Conservation (phyloP, 805 yeast genomes). For the Vanderwaltozyma verrucispora region DNA sequence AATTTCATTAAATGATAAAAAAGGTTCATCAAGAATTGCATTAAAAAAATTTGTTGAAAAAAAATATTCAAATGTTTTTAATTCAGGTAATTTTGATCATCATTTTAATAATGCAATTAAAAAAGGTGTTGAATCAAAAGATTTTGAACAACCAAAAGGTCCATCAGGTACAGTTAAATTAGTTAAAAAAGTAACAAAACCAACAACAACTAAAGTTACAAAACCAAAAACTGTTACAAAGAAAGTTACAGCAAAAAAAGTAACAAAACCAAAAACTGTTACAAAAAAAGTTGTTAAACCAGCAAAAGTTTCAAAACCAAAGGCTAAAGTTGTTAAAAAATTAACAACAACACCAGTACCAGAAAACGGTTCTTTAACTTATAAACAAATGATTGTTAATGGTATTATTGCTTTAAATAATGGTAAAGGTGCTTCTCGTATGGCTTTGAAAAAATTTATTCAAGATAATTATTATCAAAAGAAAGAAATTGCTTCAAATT, state of each 20-base stretch:
- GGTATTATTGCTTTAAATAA: constrained; percentile 66
- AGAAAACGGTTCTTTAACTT: constrained; percentile 9
- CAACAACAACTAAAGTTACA: constrained; percentile 15
- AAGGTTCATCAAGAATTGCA: constrained; percentile 78
- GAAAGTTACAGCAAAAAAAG: constrained; percentile 5
- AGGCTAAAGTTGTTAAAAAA: constrained; percentile 2
- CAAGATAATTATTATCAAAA: constrained; percentile 36
- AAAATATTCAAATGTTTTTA: constrained; percentile 41
- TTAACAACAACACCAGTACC: constrained; percentile 1
- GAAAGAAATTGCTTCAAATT: constrained; percentile 46
- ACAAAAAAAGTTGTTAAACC: constrained; percentile 1
- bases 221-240: constrained; percentile 20
- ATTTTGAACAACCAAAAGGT: constrained; percentile 77
- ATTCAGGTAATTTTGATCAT: constrained; percentile 58
- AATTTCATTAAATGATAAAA: constrained; percentile 63
- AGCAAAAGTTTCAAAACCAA: constrained; percentile 2
- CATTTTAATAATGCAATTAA: constrained; percentile 69
- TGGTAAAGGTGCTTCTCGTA: constrained; percentile 77
- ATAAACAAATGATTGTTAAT: constrained; percentile 32
- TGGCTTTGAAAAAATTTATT: constrained; percentile 76
- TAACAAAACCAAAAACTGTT: constrained; percentile 2
- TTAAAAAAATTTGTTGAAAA: constrained; percentile 67
- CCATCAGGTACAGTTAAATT: constrained; percentile 79
- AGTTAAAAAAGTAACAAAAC: constrained; percentile 13
- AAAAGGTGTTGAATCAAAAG: constrained; percentile 70